These are phyloP conservation scores for Euphorbia schlechtendalii DNA, from an alignment of 441 rosid species.

Conservation along the genomic window DNA sequence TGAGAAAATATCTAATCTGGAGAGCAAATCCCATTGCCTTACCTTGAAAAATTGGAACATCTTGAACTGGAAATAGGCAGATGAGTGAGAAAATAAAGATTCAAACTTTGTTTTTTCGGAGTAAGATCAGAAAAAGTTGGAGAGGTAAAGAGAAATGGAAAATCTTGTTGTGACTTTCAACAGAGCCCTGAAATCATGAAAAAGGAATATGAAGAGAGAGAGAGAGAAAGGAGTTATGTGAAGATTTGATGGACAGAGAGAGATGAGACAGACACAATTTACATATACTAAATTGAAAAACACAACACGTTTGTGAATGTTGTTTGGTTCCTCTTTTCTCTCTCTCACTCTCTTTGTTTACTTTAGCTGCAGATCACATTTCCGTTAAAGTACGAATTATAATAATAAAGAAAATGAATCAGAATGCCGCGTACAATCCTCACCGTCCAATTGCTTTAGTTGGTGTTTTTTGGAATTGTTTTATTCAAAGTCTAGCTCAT, in stretches of 20 bases:
- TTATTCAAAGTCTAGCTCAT: too few species aligned
- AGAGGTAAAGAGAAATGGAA: not conserved
- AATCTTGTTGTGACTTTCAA: slow-evolving; percentile 6
- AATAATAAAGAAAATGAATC: too few species aligned
- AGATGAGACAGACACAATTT: not conserved
- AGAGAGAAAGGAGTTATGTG: not conserved
- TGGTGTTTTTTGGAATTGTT: too few species aligned
- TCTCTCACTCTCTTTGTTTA: slow-evolving; percentile 7
- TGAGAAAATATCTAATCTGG: slow-evolving; percentile 1
- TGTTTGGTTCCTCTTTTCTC: not conserved
- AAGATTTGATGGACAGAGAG: slow-evolving; percentile 20
- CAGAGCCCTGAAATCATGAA: slow-evolving; percentile 16
- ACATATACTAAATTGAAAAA: slow-evolving; percentile 1
- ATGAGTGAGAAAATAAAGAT: not conserved
- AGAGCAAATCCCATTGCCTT: slow-evolving; percentile 14
- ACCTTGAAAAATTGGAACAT: slow-evolving; percentile 13
- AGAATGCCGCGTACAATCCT: not conserved
- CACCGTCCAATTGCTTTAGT: slow-evolving; percentile 9
- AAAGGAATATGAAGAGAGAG: not conserved
- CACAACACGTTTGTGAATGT: slow-evolving; percentile 13
- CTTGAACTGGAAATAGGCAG: slow-evolving; percentile 3
- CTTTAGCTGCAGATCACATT: slow-evolving; percentile 9
- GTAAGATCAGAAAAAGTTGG: too few species aligned
- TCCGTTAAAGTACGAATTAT: not conserved
- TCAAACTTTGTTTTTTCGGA: slow-evolving; percentile 1